Base-by-base conservation (phyloP, 345 rosid species). In the Rhizophora apiculata region DNA sequence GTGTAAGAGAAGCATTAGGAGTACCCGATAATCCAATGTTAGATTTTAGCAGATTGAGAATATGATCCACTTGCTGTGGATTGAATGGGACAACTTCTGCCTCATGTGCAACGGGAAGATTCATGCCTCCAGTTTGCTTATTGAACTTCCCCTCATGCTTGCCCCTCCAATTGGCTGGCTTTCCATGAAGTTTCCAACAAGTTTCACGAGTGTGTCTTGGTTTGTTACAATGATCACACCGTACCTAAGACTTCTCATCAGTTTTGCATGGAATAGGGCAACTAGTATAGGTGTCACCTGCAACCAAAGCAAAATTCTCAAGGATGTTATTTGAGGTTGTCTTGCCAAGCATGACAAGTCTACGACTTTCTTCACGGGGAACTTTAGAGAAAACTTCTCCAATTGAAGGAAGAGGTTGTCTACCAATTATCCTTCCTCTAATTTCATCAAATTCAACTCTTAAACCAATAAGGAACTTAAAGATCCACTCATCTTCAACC, bases 361-460 rank as follows among this genome's bases (percentile, higher is more conserved):
- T 5, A 8, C 24, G 4, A 46, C 60, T 48, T 27, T 70, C 60
- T 1, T 46, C 67, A 8, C 32, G 16, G 9, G 8, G 18, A 29
- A 49, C 67, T 24, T 62, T 6, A 24, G 19, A 34, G 32, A 64
- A 64, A 3, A 34, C 65, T 58, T 72, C 70, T 1, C 57, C 65
- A 1, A 64, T 27, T 2, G 65, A 56, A 0, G 70, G 65, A 31
- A 65, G 34, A 30, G 70, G 70, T 3, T 57, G 51, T 26, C 70
- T 64, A 1, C 64, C 59, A 37, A 70, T 55, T 24, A 46, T 72
- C 19, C 59, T 19, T 4, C 65, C 65, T 27, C 60, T 18, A 2
- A 58, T 60, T 13, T 72, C 60, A 56, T 72, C 64, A 49, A 56
- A 64, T 32, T 72, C 65, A 3, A 64, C 26, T 32, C 49, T 70